Evolutionary conservation across 768 basidiomycete genomes (phyloP), one percentile per base, ranked within the genome.

Genomic region (Favolaschia claudopus): DNA sequence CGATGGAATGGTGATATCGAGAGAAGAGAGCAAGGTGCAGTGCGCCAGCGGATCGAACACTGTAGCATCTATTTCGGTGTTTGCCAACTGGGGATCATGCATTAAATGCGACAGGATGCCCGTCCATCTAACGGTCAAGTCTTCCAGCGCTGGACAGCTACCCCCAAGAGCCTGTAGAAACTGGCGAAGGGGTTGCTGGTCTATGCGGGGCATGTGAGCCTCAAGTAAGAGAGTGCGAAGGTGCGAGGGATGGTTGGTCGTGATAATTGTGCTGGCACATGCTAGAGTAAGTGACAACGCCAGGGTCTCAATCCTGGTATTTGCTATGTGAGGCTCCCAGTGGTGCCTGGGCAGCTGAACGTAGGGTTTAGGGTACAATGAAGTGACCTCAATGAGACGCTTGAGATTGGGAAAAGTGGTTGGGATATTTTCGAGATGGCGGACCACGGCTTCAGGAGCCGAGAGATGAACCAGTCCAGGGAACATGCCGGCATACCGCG

Each of bases 221-320:
- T 56, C 55, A 32, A 56, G 55, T 25, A 22, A 40, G 14, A 47
- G 29, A 14, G 42, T 47, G 8, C 37, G 45, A 25, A 56, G 55
- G 24, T 9, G 22, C 5, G 45, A 25, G 37, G 48, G 25, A 31
- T 9, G 45, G 33, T 47, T 33, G 10, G 28, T 32, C 37, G 12
- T 4, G 0, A 56, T 3, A 5, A 40, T 19, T n/a, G 9, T 0
- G 24, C 15, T n/a, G 5, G 55, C 38, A 9, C n/a, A 31, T 4
- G 8, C 10, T 5, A 47, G 9, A 29, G 45, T 19, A 7, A 37
- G 12, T 28, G 37, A 32, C n/a, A 47, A 14, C 5, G 45, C 29
- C 5, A 56, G 28, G 31, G 31, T 7, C 17, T 34, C 31, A 19
- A 56, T 31, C 1, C 20, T 25, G 38, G n/a, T n/a, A n/a, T n/a